Conservation (phyloP, 1,284 basidiomycete species). For the Mixia osmundae region DNA sequence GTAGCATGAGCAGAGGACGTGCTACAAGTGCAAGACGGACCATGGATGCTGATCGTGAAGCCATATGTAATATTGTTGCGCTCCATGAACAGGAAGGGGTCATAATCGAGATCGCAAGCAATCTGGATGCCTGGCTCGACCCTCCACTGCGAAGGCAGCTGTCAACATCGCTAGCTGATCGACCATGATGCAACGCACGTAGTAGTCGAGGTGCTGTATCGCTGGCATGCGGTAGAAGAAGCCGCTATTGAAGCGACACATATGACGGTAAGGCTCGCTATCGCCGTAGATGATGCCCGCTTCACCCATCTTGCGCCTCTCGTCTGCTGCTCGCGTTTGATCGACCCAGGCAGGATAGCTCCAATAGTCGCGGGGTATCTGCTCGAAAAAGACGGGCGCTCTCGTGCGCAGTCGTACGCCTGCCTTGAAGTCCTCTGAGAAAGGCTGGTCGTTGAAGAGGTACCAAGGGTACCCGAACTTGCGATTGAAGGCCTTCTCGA, state of each 20-base stretch:
- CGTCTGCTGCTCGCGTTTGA: conserved; percentile 5
- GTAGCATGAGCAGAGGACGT: conserved; percentile 25
- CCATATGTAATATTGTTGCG: conserved; percentile 8
- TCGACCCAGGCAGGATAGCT: conserved; percentile 25
- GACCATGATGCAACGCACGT: too few species aligned
- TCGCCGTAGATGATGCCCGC: conserved; percentile 58
- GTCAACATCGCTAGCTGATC: too few species aligned
- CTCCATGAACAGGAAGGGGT: conserved; percentile 17
- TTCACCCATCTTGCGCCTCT: conserved; percentile 10
- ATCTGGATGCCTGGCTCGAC: conserved; percentile 29
- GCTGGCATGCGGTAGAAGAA: conserved; percentile 13
- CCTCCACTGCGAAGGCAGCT: too few species aligned
- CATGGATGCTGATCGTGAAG: conserved; percentile 17
- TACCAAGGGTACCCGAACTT: conserved; percentile 21
- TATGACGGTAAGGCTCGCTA: conserved; percentile 45
- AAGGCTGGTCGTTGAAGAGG: conserved; percentile 24
- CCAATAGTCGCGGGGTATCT: conserved; percentile 64
- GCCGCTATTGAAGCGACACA: conserved; percentile 35
- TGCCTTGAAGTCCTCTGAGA: conserved; percentile 23
- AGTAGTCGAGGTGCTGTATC: conserved; percentile 37
- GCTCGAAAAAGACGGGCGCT: conserved; percentile 34
- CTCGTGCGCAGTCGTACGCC: conserved; percentile 11
- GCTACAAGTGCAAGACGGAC: not conserved
- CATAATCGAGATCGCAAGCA: conserved; percentile 17
- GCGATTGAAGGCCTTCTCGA: conserved; percentile 11